phyloP scores from a whole-genome alignment of 768 basidiomycete species.

The Lactarius vividus region DNA sequence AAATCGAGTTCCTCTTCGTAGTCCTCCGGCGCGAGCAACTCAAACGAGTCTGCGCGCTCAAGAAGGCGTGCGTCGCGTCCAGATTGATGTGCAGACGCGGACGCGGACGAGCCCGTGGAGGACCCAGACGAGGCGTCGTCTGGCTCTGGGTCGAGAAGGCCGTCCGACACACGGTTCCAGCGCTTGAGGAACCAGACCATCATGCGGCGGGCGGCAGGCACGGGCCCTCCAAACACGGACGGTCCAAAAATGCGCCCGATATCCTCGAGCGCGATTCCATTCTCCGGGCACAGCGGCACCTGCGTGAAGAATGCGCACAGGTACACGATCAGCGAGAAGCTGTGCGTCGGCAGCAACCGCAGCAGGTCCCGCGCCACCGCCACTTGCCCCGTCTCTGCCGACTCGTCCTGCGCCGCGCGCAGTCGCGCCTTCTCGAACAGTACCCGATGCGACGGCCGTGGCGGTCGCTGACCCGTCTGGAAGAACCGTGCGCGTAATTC shows the following conservation, averaged over 20 bases:
- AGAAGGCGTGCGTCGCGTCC: conserved; percentile 5
- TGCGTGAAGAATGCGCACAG: conserved; percentile 51
- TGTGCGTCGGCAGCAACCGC: conserved; percentile 45
- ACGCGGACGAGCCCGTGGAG: not conserved
- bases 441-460: conserved; percentile 13
- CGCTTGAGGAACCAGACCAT: conserved; percentile 28
- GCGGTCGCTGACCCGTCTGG: conserved; percentile 29
- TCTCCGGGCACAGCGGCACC: conserved; percentile 49
- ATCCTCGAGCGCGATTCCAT: conserved; percentile 45
- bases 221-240: conserved; percentile 38
- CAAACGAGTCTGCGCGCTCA: conserved; percentile 12
- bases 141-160: conserved; percentile 22
- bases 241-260: conserved; percentile 48
- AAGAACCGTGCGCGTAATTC: conserved; percentile 33
- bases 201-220: conserved; percentile 21
- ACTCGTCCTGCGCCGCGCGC: conserved; percentile 16
- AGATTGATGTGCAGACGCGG: not conserved
- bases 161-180: conserved; percentile 27
- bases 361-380: conserved; percentile 47
- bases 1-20: conserved; percentile 12
- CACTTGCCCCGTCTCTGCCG: conserved; percentile 33
- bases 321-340: conserved; percentile 44
- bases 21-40: conserved; percentile 19
- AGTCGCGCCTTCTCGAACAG: conserved; percentile 15
- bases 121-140: not conserved